These are phyloP conservation scores for Neurospora cerealis DNA, from an alignment of 495 filamentous ascomycete species.

Conservation along the genomic window DNA sequence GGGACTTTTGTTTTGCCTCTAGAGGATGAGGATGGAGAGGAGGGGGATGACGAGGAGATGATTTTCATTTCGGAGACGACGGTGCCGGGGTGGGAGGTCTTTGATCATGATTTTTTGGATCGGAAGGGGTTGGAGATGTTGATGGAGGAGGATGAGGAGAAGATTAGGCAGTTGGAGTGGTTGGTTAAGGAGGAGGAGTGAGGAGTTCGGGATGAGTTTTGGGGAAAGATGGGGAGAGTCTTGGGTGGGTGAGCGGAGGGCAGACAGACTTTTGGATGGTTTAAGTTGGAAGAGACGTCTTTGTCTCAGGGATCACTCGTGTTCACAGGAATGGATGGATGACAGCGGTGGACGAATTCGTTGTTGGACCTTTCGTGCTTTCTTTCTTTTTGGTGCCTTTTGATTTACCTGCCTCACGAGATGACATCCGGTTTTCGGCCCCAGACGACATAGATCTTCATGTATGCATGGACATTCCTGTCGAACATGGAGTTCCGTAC, in stretches of 20 bases:
- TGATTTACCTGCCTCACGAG: neutral
- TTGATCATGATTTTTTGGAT: constrained; percentile 53
- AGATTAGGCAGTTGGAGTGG: constrained; percentile 40
- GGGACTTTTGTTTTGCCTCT: constrained; percentile 47
- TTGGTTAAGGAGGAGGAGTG: constrained; percentile 18
- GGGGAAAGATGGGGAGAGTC: neutral
- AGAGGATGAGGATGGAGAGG: constrained; percentile 22
- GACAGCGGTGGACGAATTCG: neutral
- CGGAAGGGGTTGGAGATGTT: constrained; percentile 34
- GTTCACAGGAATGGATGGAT: neutral
- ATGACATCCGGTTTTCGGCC: constrained; percentile 40
- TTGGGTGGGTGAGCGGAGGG: neutral
- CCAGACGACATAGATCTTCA: constrained; percentile 42
- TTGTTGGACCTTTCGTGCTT: neutral
- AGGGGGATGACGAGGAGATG: constrained; percentile 19
- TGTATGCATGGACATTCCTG: constrained; percentile 44
- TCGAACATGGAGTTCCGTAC: constrained; percentile 48
- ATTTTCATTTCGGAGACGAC: constrained; percentile 59
- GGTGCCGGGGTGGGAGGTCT: constrained; percentile 55
- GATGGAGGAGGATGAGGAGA: constrained; percentile 27
- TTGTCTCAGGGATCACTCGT: neutral
- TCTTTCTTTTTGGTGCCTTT: neutral
- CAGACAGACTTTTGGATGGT: neutral
- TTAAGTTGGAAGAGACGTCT: neutral
- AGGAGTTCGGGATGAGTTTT: neutral